Conservation (phyloP, 805 yeast species). For the Zygoascus tannicola region DNA sequence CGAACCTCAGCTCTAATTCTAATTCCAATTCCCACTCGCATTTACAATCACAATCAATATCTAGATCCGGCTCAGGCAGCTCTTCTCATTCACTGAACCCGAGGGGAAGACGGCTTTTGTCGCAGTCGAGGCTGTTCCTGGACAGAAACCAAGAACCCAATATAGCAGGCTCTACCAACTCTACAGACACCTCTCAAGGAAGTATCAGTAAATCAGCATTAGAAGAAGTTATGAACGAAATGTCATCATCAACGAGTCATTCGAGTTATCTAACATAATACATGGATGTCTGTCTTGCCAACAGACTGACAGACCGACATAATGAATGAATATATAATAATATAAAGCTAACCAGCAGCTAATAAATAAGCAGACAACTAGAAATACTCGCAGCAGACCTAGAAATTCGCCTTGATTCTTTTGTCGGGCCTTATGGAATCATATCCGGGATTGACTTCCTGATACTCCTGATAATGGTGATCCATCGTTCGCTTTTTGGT, state of each 20-base stretch:
- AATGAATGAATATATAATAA: too few relatives aligned
- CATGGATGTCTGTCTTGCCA: too few relatives aligned
- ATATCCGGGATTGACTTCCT: not conserved
- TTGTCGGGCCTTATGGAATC: not conserved
- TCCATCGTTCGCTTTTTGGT: conserved; percentile 14
- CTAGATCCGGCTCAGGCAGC: too few relatives aligned
- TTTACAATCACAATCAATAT: not conserved
- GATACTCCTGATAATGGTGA: not conserved
- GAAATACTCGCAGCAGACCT: not conserved
- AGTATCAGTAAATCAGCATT: conserved; percentile 1
- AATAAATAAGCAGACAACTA: not conserved
- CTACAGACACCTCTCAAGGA: conserved; percentile 1
- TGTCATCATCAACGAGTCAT: conserved; percentile 2
- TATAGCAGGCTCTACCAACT: not conserved
- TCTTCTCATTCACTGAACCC: not conserved
- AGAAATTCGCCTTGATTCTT: not conserved
- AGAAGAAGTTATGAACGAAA: conserved; percentile 2
- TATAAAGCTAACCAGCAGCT: not conserved
- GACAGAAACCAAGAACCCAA: not conserved
- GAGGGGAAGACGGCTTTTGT: too few relatives aligned
- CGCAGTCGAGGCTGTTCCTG: not conserved
- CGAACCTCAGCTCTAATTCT: not conserved
- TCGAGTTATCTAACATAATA: too few relatives aligned
- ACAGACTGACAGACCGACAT: too few relatives aligned
- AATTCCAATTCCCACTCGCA: not conserved